Evolutionary conservation across 1,139 yeast species (phyloP).

Genomic region (Saccharomyces hybrid): DNA sequence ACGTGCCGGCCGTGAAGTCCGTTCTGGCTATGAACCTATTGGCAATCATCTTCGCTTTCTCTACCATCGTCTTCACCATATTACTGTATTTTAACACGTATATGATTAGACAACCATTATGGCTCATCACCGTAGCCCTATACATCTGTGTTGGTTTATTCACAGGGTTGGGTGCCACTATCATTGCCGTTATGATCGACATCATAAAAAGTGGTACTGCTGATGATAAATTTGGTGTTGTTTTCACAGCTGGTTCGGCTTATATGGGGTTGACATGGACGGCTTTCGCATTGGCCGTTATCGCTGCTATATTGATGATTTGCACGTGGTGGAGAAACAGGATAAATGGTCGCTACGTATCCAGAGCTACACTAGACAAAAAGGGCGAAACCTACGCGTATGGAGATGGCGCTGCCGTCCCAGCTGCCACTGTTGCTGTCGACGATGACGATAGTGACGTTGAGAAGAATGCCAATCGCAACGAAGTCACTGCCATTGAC

Average conservation of each 20-base stretch:
- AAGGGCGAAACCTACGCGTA: background rate
- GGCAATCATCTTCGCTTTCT: slow-evolving; percentile 21
- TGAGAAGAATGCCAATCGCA: background rate
- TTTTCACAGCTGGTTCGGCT: slow-evolving; percentile 18
- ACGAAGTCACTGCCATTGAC: background rate
- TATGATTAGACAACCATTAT: slow-evolving; percentile 2
- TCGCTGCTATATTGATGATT: slow-evolving; percentile 2
- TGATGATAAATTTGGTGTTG: slow-evolving; percentile 23
- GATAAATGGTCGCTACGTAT: background rate
- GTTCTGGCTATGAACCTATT: slow-evolving; percentile 25
- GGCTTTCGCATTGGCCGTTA: slow-evolving; percentile 16
- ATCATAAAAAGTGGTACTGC: slow-evolving; percentile 26
- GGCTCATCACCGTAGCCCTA: slow-evolving; percentile 8
- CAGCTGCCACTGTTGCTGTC: background rate
- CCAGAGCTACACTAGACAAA: background rate
- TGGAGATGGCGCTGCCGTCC: background rate
- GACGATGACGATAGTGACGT: background rate
- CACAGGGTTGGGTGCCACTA: slow-evolving; percentile 16
- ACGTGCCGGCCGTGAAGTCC: slow-evolving; percentile 28
- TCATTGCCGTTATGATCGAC: slow-evolving; percentile 18
- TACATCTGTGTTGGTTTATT: slow-evolving; percentile 11
- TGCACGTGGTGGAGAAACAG: slow-evolving; percentile 1
- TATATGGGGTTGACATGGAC: slow-evolving; percentile 23
- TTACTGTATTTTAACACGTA: slow-evolving; percentile 5
- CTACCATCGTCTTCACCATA: slow-evolving; percentile 11